Conservation (phyloP, 129 eudicot species). For the Flaveria bidentis region DNA sequence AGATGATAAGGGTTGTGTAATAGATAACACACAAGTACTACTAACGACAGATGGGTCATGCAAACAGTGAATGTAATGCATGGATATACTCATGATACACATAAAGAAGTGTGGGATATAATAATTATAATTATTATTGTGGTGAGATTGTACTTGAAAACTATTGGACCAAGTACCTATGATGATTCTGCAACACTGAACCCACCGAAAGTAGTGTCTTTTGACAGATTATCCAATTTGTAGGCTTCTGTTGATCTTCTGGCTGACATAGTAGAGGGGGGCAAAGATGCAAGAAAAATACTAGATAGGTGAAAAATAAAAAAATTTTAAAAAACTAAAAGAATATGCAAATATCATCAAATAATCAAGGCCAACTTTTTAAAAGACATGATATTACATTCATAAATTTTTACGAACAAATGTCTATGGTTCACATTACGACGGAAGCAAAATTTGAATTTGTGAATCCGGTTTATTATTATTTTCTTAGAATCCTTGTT, state of each 20-base stretch:
- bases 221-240: neutral
- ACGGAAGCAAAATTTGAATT: no score
- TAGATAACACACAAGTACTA: slow-evolving; percentile 9
- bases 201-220: neutral
- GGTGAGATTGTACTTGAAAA: slow-evolving; percentile 17
- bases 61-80: slow-evolving; percentile 43
- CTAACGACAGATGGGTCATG: slow-evolving; percentile 28
- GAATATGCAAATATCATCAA: no score
- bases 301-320: no score
- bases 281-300: neutral
- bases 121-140: neutral
- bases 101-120: slow-evolving; percentile 29
- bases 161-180: slow-evolving; percentile 38
- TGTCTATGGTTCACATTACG: no score
- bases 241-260: neutral
- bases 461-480: no score
- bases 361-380: no score
- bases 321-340: no score
- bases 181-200: slow-evolving; percentile 25
- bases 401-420: no score
- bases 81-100: slow-evolving; percentile 43
- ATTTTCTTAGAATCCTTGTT: no score
- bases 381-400: no score
- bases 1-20: slow-evolving; percentile 28
- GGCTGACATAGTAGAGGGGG: neutral